Percentiles rank a stretch among this genome's conserved stretches.
phyloP scores from a whole-genome alignment of 768 basidiomycete genomes.

The Fistulinella prunicolor region DNA sequence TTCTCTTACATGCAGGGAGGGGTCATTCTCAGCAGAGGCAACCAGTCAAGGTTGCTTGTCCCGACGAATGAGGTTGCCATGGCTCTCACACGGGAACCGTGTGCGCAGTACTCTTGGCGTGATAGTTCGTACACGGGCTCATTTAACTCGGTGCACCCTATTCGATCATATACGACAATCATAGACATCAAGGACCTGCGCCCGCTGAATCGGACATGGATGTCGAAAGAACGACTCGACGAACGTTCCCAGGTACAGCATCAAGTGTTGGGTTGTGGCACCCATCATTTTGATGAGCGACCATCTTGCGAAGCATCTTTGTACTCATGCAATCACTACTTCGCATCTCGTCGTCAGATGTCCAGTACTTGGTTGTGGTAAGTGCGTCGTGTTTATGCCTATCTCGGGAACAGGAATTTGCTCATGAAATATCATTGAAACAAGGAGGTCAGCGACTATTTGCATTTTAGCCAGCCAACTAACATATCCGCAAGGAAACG shows the following conservation, averaged over 20 bases:
- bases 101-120: background rate
- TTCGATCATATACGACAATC: background rate
- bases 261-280: slow-evolving; percentile 76
- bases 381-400: slow-evolving; percentile 52
- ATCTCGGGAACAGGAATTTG: slow-evolving; percentile 44
- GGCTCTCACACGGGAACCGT: background rate
- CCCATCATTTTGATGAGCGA: slow-evolving; percentile 76
- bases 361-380: slow-evolving; percentile 54
- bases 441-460: slow-evolving; percentile 52
- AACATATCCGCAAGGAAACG: slow-evolving; percentile 36
- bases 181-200: slow-evolving; percentile 59
- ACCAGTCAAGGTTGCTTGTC: slow-evolving; percentile 60
- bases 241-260: slow-evolving; percentile 50
- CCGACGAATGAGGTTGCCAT: slow-evolving; percentile 82
- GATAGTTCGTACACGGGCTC: background rate
- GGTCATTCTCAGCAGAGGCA: slow-evolving; percentile 47
- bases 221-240: slow-evolving; percentile 69
- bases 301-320: background rate
- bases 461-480: background rate
- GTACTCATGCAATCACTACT: slow-evolving; percentile 28
- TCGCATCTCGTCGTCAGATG: slow-evolving; percentile 42
- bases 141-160: background rate
- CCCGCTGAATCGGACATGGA: slow-evolving; percentile 42
- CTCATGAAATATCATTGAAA: slow-evolving; percentile 54
- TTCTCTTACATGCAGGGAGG: slow-evolving; percentile 78